Conservation (phyloP, 345 rosid species). For the Sapria himalayana region DNA sequence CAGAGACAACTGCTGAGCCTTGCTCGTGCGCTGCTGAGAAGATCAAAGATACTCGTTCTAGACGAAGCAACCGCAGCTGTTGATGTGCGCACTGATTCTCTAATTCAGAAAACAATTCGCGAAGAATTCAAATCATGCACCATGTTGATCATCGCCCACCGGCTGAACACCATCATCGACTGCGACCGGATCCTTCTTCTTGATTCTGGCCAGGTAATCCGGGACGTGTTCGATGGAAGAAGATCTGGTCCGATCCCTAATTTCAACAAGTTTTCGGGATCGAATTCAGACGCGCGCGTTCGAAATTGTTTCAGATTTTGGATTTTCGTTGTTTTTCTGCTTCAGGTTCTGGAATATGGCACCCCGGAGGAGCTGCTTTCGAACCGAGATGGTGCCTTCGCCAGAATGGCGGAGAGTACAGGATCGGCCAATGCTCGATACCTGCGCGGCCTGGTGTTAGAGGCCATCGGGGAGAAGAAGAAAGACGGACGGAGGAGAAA, state of each 20-base stretch:
- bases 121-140: slow-evolving; percentile 94
- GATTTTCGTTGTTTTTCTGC: neutral
- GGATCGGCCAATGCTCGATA: slow-evolving; percentile 91
- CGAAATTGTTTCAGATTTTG: no score
- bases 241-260: no score
- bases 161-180: slow-evolving; percentile 89
- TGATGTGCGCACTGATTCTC: slow-evolving; percentile 94
- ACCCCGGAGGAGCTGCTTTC: slow-evolving; percentile 59
- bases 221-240: no score
- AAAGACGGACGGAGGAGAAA: slow-evolving; percentile 54
- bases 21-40: slow-evolving; percentile 82
- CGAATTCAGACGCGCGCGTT: no score
- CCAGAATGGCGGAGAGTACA: slow-evolving; percentile 92
- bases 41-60: slow-evolving; percentile 92
- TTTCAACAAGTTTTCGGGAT: no score
- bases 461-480: slow-evolving; percentile 19
- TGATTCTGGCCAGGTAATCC: slow-evolving; percentile 87
- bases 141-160: slow-evolving; percentile 92
- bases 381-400: slow-evolving; percentile 60
- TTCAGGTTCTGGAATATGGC: slow-evolving; percentile 74
- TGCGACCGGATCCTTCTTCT: slow-evolving; percentile 81
- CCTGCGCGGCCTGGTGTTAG: slow-evolving; percentile 52
- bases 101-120: slow-evolving; percentile 91
- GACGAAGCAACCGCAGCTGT: slow-evolving; percentile 99
- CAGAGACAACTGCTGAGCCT: slow-evolving; percentile 94